Evolutionary conservation across 345 rosid species (phyloP).

Genomic region (Hibiscus mutabilis): DNA sequence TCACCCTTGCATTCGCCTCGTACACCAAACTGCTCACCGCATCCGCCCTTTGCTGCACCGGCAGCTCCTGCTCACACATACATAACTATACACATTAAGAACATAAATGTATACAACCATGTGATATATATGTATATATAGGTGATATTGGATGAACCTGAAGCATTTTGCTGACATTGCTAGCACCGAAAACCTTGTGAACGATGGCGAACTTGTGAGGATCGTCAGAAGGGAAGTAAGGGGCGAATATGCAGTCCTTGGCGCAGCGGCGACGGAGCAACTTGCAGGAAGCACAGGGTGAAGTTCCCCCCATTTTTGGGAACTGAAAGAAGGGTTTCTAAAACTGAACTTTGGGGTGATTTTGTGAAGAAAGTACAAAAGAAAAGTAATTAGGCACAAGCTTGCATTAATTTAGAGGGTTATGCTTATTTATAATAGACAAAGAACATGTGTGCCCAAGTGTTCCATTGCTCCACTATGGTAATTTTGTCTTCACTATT

Average conservation of each 20-base stretch:
- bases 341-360: neutral
- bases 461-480: neutral
- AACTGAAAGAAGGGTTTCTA: neutral
- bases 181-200: conserved; percentile 66
- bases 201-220: conserved; percentile 63
- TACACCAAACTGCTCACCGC: conserved; percentile 63
- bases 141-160: conserved; percentile 30
- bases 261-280: conserved; percentile 54
- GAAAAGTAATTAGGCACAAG: neutral
- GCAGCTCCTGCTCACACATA: conserved; percentile 43
- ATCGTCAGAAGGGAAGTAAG: conserved; percentile 59
- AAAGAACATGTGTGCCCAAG: neutral
- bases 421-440: conserved; percentile 10
- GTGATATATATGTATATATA: neutral
- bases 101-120: neutral
- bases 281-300: conserved; percentile 72
- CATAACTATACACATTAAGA: neutral
- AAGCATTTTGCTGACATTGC: conserved; percentile 64
- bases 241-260: conserved; percentile 59
- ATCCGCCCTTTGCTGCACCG: conserved; percentile 44
- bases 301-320: conserved; percentile 30
- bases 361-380: neutral
- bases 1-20: conserved; percentile 55
- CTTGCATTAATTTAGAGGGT: neutral
- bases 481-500: too few relatives aligned